Evolutionary conservation across 371 early-diverging fungal genomes (phyloP).

Genomic region (Apophysomyces sp.): DNA sequence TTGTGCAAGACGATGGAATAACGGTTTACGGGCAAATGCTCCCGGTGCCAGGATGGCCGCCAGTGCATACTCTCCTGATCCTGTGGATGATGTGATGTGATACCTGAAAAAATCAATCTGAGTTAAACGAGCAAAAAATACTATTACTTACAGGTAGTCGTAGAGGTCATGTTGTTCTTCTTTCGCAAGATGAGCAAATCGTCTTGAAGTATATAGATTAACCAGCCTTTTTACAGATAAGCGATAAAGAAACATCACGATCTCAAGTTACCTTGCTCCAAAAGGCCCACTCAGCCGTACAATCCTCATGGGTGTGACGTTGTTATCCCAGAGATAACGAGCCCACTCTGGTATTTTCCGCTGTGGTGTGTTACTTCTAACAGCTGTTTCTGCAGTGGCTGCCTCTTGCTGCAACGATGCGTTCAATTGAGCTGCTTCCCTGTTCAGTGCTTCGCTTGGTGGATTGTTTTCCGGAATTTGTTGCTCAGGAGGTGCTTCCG

Average conservation of each 20-base stretch:
- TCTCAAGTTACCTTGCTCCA: slow-evolving; percentile 61
- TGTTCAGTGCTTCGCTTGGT: slow-evolving; percentile 30
- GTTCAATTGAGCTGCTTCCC: slow-evolving; percentile 32
- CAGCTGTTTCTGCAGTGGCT: slow-evolving; percentile 17
- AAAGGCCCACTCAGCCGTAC: slow-evolving; percentile 78
- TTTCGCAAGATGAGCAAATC: slow-evolving; percentile 66
- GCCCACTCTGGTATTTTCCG: slow-evolving; percentile 47
- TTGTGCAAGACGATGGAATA: slow-evolving; percentile 63
- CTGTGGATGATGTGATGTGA: slow-evolving; percentile 74
- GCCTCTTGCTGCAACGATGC: slow-evolving; percentile 32
- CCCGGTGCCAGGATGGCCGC: slow-evolving; percentile 74
- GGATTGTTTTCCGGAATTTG: slow-evolving; percentile 13
- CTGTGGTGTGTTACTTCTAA: slow-evolving; percentile 2
- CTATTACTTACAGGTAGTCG: slow-evolving; percentile 52
- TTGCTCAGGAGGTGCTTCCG: slow-evolving; percentile 43
- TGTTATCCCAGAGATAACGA: slow-evolving; percentile 69
- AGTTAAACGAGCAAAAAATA: neutral
- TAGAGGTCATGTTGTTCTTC: slow-evolving; percentile 61
- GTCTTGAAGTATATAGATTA: slow-evolving; percentile 62
- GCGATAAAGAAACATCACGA: neutral
- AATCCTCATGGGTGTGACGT: slow-evolving; percentile 82
- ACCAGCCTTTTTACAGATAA: slow-evolving; percentile 49
- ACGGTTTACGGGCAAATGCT: slow-evolving; percentile 82
- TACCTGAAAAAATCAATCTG: slow-evolving; percentile 45
- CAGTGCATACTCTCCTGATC: slow-evolving; percentile 81